These are phyloP conservation scores for Aureobasidium mangrovei DNA, from an alignment of 2,329 filamentous ascomycete species.

Conservation along the genomic window DNA sequence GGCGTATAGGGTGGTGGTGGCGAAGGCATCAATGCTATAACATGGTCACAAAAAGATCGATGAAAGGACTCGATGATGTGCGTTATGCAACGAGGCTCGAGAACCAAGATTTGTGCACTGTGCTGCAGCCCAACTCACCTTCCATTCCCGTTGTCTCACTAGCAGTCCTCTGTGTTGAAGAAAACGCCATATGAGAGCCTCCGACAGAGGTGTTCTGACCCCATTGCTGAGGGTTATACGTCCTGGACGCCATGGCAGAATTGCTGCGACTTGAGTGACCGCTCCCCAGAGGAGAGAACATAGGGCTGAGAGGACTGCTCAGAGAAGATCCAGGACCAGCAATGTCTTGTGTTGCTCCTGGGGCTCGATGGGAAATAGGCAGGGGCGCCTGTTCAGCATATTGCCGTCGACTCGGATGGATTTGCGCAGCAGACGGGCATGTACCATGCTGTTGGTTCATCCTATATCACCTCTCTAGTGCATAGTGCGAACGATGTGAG, in stretches of 20 bases:
- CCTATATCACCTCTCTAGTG: neutral
- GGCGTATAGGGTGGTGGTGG: slow-evolving; percentile 43
- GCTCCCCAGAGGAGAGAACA: slow-evolving; percentile 21
- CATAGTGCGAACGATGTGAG: neutral
- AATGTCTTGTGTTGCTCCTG: slow-evolving; percentile 14
- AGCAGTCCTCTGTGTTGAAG: slow-evolving; percentile 24
- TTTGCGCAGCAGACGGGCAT: slow-evolving; percentile 5
- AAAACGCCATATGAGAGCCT: slow-evolving; percentile 29
- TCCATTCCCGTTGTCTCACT: slow-evolving; percentile 40
- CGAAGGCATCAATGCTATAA: slow-evolving; percentile 40
- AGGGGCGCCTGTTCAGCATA: slow-evolving; percentile 33
- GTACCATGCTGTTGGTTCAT: slow-evolving; percentile 13
- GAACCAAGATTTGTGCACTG: neutral
- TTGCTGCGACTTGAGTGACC: slow-evolving; percentile 22
- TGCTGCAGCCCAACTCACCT: slow-evolving; percentile 28
- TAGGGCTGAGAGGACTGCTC: slow-evolving; percentile 22
- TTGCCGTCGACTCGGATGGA: slow-evolving; percentile 17
- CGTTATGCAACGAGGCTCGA: neutral
- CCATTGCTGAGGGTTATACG: slow-evolving; percentile 45
- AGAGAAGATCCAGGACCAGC: slow-evolving; percentile 16
- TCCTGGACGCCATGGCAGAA: slow-evolving; percentile 19
- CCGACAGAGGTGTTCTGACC: slow-evolving; percentile 30
- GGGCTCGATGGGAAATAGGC: slow-evolving; percentile 30
- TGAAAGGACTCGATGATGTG: neutral
- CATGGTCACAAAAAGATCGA: slow-evolving; percentile 3